phyloP scores from a whole-genome alignment of 108 stramenopile genomes.

The Conticribra weissflogii region DNA sequence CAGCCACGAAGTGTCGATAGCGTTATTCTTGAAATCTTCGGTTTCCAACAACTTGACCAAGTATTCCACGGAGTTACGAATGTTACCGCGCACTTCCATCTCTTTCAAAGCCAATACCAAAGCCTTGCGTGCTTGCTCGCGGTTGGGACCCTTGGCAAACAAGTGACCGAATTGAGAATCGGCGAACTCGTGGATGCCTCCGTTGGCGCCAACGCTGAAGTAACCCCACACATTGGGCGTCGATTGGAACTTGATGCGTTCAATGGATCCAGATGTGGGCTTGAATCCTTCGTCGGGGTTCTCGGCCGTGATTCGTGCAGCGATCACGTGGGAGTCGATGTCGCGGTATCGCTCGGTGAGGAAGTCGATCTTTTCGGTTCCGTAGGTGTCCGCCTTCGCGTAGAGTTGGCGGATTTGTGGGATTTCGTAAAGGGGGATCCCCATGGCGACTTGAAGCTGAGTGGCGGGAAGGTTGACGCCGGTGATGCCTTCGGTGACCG shows the following conservation, averaged over 20 bases:
- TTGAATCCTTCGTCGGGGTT: constrained; percentile 99
- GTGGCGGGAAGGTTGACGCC: constrained; percentile 92
- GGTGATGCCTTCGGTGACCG: constrained; percentile 93
- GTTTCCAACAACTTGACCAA: constrained; percentile 96
- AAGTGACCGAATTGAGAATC: constrained; percentile 99
- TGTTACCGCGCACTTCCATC: constrained; percentile 98
- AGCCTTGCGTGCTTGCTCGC: constrained; percentile 94
- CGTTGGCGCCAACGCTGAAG: constrained; percentile 96
- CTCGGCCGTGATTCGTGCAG: constrained; percentile 99
- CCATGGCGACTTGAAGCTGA: constrained; percentile 98
- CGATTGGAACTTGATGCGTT: constrained; percentile 98
- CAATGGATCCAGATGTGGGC: constrained; percentile 96
- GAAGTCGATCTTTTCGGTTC: constrained; percentile 90
- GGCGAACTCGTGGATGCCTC: constrained; percentile 98
- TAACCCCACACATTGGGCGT: constrained; percentile 97
- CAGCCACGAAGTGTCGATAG: constrained; percentile 96
- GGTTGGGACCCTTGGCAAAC: constrained; percentile 94
- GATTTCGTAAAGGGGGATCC: constrained; percentile 94
- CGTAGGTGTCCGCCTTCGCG: constrained; percentile 79
- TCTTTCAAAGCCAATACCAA: constrained; percentile 96
- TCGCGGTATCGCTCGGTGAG: constrained; percentile 85
- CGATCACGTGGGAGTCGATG: constrained; percentile 92
- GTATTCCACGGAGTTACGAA: constrained; percentile 98
- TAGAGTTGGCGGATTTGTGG: constrained; percentile 89
- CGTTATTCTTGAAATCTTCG: constrained; percentile 95